These are phyloP conservation scores for Hirsutella thompsonii DNA, from an alignment of 2,329 filamentous ascomycete species.

Conservation along the genomic window DNA sequence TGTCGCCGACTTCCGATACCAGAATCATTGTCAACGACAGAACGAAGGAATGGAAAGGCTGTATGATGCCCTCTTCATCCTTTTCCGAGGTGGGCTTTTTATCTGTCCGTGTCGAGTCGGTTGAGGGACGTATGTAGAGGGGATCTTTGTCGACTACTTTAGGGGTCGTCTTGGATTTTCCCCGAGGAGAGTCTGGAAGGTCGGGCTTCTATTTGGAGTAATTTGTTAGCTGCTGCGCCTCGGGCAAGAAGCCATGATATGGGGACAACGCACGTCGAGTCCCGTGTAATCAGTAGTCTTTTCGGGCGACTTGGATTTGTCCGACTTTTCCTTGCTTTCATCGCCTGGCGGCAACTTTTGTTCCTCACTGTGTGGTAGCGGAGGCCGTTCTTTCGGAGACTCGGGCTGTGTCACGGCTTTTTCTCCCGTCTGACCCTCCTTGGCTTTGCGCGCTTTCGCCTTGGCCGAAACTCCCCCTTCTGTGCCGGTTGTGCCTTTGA, in stretches of 20 bases:
- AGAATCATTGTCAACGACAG: slow-evolving; percentile 96
- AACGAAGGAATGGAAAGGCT: slow-evolving; percentile 75
- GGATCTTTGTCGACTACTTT: slow-evolving; percentile 53
- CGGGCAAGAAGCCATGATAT: background rate
- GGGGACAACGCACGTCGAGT: slow-evolving; percentile 16
- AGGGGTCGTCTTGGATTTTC: slow-evolving; percentile 58
- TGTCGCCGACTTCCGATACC: slow-evolving; percentile 93
- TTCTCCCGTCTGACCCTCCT: slow-evolving; percentile 52
- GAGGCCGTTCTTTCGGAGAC: slow-evolving; percentile 73
- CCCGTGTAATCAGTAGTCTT: slow-evolving; percentile 27
- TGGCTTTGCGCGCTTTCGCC: slow-evolving; percentile 58
- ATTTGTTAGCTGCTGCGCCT: slow-evolving; percentile 7
- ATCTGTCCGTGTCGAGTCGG: slow-evolving; percentile 12
- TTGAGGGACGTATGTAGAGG: slow-evolving; percentile 30
- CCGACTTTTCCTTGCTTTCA: slow-evolving; percentile 23
- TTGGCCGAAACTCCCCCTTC: slow-evolving; percentile 85
- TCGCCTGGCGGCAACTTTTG: slow-evolving; percentile 43
- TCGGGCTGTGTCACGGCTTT: slow-evolving; percentile 65
- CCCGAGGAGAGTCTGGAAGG: slow-evolving; percentile 65
- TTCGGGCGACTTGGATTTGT: slow-evolving; percentile 20
- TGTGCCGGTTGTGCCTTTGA: slow-evolving; percentile 77
- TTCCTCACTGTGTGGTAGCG: slow-evolving; percentile 69
- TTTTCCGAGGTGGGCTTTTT: slow-evolving; percentile 18
- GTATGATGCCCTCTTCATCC: slow-evolving; percentile 52
- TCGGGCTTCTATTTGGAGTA: slow-evolving; percentile 55